Evolutionary conservation across 208 protist genomes (phyloP).

Genomic region (Leishmania arabica): DNA sequence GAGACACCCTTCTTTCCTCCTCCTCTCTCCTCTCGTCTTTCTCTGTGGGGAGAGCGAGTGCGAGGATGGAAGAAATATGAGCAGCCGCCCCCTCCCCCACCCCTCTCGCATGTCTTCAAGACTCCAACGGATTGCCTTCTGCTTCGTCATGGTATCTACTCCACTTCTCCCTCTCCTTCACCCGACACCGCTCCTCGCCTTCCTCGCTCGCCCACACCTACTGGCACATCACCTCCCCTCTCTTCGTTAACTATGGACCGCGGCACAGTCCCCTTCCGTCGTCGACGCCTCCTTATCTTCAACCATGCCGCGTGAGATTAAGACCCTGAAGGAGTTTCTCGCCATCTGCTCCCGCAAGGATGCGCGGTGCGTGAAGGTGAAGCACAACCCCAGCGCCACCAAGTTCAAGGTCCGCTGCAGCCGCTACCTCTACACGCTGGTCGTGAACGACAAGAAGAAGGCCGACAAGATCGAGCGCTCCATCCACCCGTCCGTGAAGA

Average conservation of each 20-base stretch:
- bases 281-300: background rate
- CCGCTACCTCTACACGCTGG: constrained; percentile 93
- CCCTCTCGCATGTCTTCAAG: background rate
- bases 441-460: constrained; percentile 92
- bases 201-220: background rate
- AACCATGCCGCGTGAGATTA: constrained; percentile 90
- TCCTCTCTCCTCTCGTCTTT: background rate
- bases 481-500: constrained; percentile 90
- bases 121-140: background rate
- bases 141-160: background rate
- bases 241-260: constrained; percentile 1
- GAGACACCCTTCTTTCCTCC: background rate
- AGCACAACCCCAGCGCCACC: constrained; percentile 85
- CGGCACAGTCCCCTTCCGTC: constrained; percentile 7
- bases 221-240: constrained; percentile 12
- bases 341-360: constrained; percentile 93
- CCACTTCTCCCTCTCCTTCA: background rate
- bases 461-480: constrained; percentile 92
- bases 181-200: background rate
- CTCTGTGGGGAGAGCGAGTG: background rate
- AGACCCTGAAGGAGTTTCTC: constrained; percentile 94
- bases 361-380: constrained; percentile 93
- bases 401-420: constrained; percentile 96
- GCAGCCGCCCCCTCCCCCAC: background rate
- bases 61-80: background rate